A percentile compares a stretch with the other conserved stretches of the same genome.
Conservation (phyloP, 148 eudicot genomes). For the Oxyria digyna region DNA sequence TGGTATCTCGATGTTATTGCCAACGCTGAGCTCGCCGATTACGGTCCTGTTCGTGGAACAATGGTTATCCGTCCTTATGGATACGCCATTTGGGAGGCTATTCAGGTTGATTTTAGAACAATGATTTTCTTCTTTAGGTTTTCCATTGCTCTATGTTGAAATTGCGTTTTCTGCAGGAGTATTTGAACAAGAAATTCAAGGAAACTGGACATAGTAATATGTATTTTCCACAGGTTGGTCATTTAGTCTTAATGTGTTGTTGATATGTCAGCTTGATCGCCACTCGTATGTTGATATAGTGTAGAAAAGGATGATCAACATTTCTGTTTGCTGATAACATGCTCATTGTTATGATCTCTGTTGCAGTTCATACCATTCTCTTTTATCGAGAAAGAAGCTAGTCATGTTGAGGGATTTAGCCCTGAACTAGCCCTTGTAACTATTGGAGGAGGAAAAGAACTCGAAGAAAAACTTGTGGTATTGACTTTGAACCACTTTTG, state of each 20-base stretch:
- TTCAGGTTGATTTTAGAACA: slow-evolving; percentile 40
- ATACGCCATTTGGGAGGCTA: slow-evolving; percentile 95
- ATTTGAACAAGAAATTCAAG: slow-evolving; percentile 86
- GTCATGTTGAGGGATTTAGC: slow-evolving; percentile 98
- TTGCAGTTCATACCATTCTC: slow-evolving; percentile 96
- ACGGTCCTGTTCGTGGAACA: slow-evolving; percentile 96
- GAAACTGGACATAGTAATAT: slow-evolving; percentile 96
- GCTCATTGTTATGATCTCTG: background rate
- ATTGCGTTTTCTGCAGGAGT: slow-evolving; percentile 40
- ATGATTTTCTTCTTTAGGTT: background rate
- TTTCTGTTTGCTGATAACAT: slow-evolving; percentile 2
- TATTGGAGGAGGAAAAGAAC: slow-evolving; percentile 97
- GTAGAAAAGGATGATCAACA: background rate
- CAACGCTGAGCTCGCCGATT: slow-evolving; percentile 84
- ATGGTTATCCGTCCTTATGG: slow-evolving; percentile 98
- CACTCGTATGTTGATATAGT: background rate
- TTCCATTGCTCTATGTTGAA: background rate
- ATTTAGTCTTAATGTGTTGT: background rate
- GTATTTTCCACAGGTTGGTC: slow-evolving; percentile 92
- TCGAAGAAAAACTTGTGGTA: slow-evolving; percentile 99
- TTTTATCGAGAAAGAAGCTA: slow-evolving; percentile 98
- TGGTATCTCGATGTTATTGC: slow-evolving; percentile 90
- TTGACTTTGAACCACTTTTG: slow-evolving; percentile 10
- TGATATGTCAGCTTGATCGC: background rate
- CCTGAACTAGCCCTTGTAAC: slow-evolving; percentile 98